These are phyloP conservation scores for Asterophora lycoperdoides DNA, from an alignment of 768 basidiomycete genomes.

Conservation along the genomic window DNA sequence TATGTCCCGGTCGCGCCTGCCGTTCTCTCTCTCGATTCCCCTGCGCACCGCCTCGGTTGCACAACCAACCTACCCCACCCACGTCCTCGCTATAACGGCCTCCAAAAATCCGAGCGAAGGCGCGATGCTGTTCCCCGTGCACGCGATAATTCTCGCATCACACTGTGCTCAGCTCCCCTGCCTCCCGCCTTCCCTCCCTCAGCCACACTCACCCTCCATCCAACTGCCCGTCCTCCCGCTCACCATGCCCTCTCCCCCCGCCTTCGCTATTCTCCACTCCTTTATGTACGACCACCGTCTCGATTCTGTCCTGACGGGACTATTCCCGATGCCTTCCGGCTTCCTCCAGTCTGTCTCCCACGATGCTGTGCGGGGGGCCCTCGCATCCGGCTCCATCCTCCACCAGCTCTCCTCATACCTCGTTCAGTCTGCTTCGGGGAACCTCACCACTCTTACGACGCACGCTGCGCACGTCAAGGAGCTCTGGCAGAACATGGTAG, in stretches of 20 bases:
- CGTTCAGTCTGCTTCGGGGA: slow-evolving; percentile 40
- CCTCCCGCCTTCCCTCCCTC: slow-evolving; percentile 36
- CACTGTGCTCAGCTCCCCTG: slow-evolving; percentile 55
- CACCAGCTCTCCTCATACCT: slow-evolving; percentile 55
- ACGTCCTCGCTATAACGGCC: slow-evolving; percentile 52
- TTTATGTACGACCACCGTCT: slow-evolving; percentile 73
- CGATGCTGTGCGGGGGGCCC: slow-evolving; percentile 36
- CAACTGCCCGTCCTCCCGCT: slow-evolving; percentile 68
- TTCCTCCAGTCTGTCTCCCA: slow-evolving; percentile 43
- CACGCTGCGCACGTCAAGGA: slow-evolving; percentile 72
- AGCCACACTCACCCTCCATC: slow-evolving; percentile 25
- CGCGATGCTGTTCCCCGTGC: slow-evolving; percentile 54
- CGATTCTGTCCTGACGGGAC: slow-evolving; percentile 50
- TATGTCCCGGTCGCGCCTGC: slow-evolving; percentile 61
- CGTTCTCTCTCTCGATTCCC: slow-evolving; percentile 52
- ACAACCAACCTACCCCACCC: slow-evolving; percentile 44
- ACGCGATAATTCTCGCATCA: slow-evolving; percentile 58
- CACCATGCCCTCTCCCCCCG: slow-evolving; percentile 67
- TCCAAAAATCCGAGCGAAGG: slow-evolving; percentile 40
- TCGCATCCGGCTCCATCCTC: slow-evolving; percentile 47
- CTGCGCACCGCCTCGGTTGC: slow-evolving; percentile 26
- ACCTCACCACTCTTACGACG: slow-evolving; percentile 41
- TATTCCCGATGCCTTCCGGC: slow-evolving; percentile 53
- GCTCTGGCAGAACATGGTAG: slow-evolving; percentile 75
- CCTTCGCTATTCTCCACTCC: slow-evolving; percentile 59